Base-by-base conservation (phyloP, 2,329 filamentous ascomycete genomes). In the Epichloe bromicola region DNA sequence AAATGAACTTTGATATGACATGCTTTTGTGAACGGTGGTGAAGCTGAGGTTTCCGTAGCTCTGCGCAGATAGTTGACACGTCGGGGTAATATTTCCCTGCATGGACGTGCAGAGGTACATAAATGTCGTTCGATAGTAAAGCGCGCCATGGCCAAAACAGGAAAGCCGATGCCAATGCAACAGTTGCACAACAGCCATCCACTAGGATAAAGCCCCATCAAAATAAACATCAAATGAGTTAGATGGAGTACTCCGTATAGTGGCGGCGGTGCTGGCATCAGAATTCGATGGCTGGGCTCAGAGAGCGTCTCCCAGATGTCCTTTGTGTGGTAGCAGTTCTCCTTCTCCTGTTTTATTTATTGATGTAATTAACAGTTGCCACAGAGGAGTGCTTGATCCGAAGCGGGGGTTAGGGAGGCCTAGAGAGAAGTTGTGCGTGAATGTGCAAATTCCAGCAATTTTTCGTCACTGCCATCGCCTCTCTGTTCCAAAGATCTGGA, bases 81-180 rank as follows among this genome's bases (percentile, higher is more conserved):
- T 15, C 41, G 20, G 48, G 34, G 41, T 20, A n/a, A n/a, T n/a
- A 45, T 40, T 47, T 51, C n/a, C 42, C 43, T 51, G 26, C 33
- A 37, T 36, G 34, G 14, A 20, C 20, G 15, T 47, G 46, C 34
- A 39, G 11, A 23, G 11, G 30, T 14, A n/a, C n/a, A n/a, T n/a
- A 14, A 20, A 11, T n/a, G 14, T 40, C 12, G 37, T 48, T 41
- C 7, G 37, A n/a, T 41, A 26, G 45, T 26, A 15, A 33, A 30
- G 46, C 23, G 39, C 23, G 48, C 38, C 19, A 15, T 42, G 33
- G 48, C 48, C 51, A 38, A 34, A 26, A 48, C 12, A 40, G 47
- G 50, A 33, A 52, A 49, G 17, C 50, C 50, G 50, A 36, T 49
- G 41, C 34, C 36, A 44, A 44, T 39, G 34, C 39, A 42, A n/a